Evolutionary conservation across 352 stramenopile species (phyloP), one percentile per base, ranked within the genome.

Genomic region (Phytophthora cajani): DNA sequence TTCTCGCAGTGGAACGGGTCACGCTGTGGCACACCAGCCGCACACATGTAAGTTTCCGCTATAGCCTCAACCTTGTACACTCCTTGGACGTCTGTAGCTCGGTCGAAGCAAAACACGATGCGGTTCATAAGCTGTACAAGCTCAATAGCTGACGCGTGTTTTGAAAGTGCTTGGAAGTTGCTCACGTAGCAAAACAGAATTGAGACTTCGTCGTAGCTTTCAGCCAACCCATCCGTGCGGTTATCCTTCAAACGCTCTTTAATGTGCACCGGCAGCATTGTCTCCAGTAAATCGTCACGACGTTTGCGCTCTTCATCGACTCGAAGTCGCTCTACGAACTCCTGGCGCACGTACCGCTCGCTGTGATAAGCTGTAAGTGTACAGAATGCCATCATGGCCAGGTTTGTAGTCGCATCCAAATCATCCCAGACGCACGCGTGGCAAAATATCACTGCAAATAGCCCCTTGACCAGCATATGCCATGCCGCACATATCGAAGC

Each of bases 21-120:
- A n/a, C 77, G 73, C 27, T 85, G 66, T 0, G 84, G 84, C 30
- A 93, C 81, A 5, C 75, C 90, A n/a, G 74, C 82, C 0, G 78
- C 83, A 47, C 74, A 93, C 86, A 97, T 92, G 71, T 96, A 97
- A 1, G 88, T 92, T 61, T 95, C 82, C 14, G 82, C 90, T 57
- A 97, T 91, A 30, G 90, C 93, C 64, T 97, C 88, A 49, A 96
- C 84, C 72, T 97, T 97, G 73, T 97, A 92, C 0, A 97, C 88
- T 1, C 75, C 79, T 27, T 89, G 75, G 12, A 77, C 65, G 47
- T 95, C 85, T 1, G 86, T 88, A 25, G 91, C 79, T 21, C 87
- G 81, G 71, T 95, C 90, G 46, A 97, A 95, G 58, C 87, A 89
- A 47, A 92, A 94, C 27, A 93, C 92, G 38, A 95, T 88, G n/a